Percentiles rank a stretch among this genome's conserved stretches.
Conservation (phyloP, 1,139 yeast species). For the Geotrichum siamense region DNA sequence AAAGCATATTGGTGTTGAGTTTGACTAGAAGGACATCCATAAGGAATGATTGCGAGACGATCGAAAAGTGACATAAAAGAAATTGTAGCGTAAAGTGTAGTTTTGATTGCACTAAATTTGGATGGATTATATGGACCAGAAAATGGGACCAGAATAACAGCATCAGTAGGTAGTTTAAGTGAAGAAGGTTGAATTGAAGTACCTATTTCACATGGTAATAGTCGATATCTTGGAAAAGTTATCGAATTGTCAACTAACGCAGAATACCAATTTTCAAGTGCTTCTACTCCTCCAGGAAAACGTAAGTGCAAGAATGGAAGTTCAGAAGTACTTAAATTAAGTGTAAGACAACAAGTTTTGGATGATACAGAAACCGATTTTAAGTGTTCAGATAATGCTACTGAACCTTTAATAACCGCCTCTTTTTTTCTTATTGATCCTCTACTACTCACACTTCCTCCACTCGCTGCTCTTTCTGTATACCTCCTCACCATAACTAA, state of each 20-base stretch:
- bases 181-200: slow-evolving; percentile 2
- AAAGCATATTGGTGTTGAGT: slow-evolving; percentile 3
- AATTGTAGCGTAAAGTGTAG: slow-evolving; percentile 15
- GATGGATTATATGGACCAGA: slow-evolving; percentile 19
- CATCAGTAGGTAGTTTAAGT: slow-evolving; percentile 17
- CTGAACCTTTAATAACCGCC: slow-evolving; percentile 19
- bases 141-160: slow-evolving; percentile 21
- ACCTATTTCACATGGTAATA: slow-evolving; percentile 3
- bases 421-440: neutral
- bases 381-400: slow-evolving; percentile 20
- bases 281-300: slow-evolving; percentile 8
- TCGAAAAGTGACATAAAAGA: slow-evolving; percentile 21
- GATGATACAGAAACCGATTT: slow-evolving; percentile 15
- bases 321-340: slow-evolving; percentile 13
- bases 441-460: neutral
- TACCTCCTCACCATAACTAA: slow-evolving; percentile 21
- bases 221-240: slow-evolving; percentile 10
- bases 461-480: neutral
- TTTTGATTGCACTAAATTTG: slow-evolving; percentile 19
- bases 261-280: slow-evolving; percentile 17
- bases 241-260: slow-evolving; percentile 11
- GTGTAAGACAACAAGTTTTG: slow-evolving; percentile 11
- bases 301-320: slow-evolving; percentile 18
- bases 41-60: slow-evolving; percentile 21
- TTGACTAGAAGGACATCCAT: slow-evolving; percentile 14